Evolutionary conservation across 768 basidiomycete species (phyloP).

Genomic region (Xerocomellus intermedius): DNA sequence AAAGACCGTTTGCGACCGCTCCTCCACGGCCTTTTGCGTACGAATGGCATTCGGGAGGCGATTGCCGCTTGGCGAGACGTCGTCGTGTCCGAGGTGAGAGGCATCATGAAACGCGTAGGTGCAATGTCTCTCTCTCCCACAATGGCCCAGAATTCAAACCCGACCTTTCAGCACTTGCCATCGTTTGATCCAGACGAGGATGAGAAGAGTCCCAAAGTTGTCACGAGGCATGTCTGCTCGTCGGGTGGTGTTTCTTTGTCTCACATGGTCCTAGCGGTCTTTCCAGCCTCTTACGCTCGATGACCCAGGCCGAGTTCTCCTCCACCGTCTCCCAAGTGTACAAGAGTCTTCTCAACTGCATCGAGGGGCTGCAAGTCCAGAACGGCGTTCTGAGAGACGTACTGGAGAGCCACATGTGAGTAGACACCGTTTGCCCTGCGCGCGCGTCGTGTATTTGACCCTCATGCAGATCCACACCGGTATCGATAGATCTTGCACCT

Average conservation of each 20-base stretch:
- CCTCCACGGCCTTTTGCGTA: slow-evolving; percentile 73
- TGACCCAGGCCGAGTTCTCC: slow-evolving; percentile 71
- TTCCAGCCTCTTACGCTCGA: slow-evolving; percentile 56
- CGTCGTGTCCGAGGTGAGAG: slow-evolving; percentile 58
- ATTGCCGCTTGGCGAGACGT: slow-evolving; percentile 68
- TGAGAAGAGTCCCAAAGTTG: slow-evolving; percentile 34
- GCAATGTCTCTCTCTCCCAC: background rate
- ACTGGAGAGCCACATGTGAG: slow-evolving; percentile 47
- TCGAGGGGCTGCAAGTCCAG: slow-evolving; percentile 69
- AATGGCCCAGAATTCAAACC: background rate
- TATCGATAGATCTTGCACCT: slow-evolving; percentile 42
- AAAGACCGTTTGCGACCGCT: slow-evolving; percentile 69
- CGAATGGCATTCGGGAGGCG: slow-evolving; percentile 68
- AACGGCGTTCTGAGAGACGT: slow-evolving; percentile 55
- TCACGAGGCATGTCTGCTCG: slow-evolving; percentile 19
- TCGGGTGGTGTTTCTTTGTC: background rate
- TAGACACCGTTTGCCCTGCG: background rate
- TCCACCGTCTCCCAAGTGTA: slow-evolving; percentile 61
- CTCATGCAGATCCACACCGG: slow-evolving; percentile 35
- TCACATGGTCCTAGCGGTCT: slow-evolving; percentile 32
- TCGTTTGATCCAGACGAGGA: slow-evolving; percentile 57
- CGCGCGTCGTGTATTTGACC: slow-evolving; percentile 1
- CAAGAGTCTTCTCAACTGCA: slow-evolving; percentile 55
- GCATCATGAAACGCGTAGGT: slow-evolving; percentile 59
- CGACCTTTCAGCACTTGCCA: slow-evolving; percentile 51